A percentile compares a stretch with the other conserved stretches of the same genome.
These are phyloP conservation scores for Hypoxylon sp. DNA, from an alignment of 2,329 filamentous ascomycete genomes.

Conservation along the genomic window DNA sequence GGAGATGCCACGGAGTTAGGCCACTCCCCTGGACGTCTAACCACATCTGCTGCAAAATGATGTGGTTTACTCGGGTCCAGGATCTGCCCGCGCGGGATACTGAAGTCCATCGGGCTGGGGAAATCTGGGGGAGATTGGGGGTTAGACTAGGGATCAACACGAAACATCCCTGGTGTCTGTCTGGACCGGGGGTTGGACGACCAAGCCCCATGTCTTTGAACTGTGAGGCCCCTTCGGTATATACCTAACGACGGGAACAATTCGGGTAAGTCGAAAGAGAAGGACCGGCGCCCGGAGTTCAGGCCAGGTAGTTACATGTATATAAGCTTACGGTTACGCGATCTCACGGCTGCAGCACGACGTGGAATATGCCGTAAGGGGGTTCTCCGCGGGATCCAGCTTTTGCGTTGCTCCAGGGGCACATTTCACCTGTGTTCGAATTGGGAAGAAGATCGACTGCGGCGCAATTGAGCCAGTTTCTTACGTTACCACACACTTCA, in stretches of 20 bases:
- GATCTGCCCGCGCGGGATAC: slow-evolving; percentile 11
- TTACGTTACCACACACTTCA: slow-evolving; percentile 22
- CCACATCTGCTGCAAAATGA: slow-evolving; percentile 8
- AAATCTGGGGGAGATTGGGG: slow-evolving; percentile 19
- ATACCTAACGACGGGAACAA: not conserved
- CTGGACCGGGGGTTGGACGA: not conserved
- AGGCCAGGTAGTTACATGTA: not conserved
- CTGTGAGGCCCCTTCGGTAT: not conserved
- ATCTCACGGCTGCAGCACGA: slow-evolving; percentile 30
- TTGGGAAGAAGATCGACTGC: slow-evolving; percentile 34
- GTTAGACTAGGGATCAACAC: slow-evolving; percentile 1
- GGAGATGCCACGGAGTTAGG: slow-evolving; percentile 1
- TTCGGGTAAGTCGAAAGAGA: not conserved
- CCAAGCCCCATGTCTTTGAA: slow-evolving; percentile 1
- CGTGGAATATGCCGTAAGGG: slow-evolving; percentile 13
- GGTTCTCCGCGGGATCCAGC: slow-evolving; percentile 10
- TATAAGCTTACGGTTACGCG: slow-evolving; percentile 17
- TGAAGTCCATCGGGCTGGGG: slow-evolving; percentile 10
- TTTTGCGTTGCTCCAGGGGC: slow-evolving; percentile 25
- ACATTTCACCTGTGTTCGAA: slow-evolving; percentile 13
- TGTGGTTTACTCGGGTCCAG: slow-evolving; percentile 5
- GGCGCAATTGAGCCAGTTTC: slow-evolving; percentile 25
- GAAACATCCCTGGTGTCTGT: slow-evolving; percentile 3
- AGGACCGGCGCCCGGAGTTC: not conserved
- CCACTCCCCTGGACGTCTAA: not conserved